Conservation (phyloP, 2,329 filamentous ascomycete genomes). For the Claviceps capensis region DNA sequence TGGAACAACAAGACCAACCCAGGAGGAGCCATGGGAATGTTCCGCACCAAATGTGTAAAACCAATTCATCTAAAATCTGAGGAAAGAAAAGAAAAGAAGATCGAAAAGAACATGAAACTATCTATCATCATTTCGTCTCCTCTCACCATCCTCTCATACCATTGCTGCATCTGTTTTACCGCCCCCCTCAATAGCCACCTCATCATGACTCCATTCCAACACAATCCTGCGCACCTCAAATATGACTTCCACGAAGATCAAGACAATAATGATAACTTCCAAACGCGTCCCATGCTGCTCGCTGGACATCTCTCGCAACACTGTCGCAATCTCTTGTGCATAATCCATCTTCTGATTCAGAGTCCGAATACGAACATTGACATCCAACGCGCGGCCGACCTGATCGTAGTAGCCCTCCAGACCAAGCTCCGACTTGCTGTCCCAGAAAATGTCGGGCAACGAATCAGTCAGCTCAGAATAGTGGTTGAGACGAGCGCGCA, state of each 20-base stretch:
- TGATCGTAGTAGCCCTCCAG: slow-evolving; percentile 93
- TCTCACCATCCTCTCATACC: no score
- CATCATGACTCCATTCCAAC: slow-evolving; percentile 40
- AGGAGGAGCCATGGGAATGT: no score
- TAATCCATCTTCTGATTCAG: slow-evolving; percentile 98
- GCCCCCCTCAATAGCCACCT: slow-evolving; percentile 7
- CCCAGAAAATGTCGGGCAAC: slow-evolving; percentile 94
- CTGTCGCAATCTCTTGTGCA: slow-evolving; percentile 84
- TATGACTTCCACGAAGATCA: slow-evolving; percentile 84
- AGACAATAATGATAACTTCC: slow-evolving; percentile 89
- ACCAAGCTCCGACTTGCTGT: slow-evolving; percentile 73
- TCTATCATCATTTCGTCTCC: no score
- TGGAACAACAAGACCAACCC: no score
- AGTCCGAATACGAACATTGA: slow-evolving; percentile 77
- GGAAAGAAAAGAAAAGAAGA: no score
- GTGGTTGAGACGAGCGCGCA: slow-evolving; percentile 86
- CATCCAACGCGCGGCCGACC: slow-evolving; percentile 79
- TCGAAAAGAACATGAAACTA: no score
- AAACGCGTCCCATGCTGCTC: slow-evolving; percentile 80
- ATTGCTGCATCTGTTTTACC: no score
- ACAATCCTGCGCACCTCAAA: slow-evolving; percentile 70
- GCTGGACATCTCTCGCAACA: slow-evolving; percentile 74
- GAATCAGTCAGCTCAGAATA: slow-evolving; percentile 95
- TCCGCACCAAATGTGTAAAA: no score
- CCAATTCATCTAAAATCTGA: no score